Base-by-base conservation (phyloP, 805 yeast species). In the Starmera pachycereana region DNA sequence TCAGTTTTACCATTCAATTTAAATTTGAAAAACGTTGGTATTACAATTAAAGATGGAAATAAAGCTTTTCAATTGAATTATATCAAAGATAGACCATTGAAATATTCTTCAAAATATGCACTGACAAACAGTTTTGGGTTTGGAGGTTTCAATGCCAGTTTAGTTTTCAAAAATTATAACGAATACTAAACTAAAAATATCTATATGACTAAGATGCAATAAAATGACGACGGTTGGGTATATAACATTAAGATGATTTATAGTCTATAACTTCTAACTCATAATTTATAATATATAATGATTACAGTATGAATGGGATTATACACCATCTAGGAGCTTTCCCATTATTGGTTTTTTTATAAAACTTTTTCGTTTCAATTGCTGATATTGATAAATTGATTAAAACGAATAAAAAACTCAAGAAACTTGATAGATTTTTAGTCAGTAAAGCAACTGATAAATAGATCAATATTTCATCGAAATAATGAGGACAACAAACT, bases 101-200 rank as follows among this genome's bases (percentile, higher is more conserved):
- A 63, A 35, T 65, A 57, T 19, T 50, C 57, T 2, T 55, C 83
- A 4, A 52, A 70, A 4, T 69, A 73, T 46, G 97, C 90, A 0
- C 45, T 92, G 50, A 76, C 87, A 37, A 92, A 92, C 54, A 86
- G 96, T 50, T 90, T 94, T 62, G 99, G 98, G 1, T 92, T 92
- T 63, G 99, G 99, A 8, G 99, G 99, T 8, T 86, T 94, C 6
- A 92, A 92, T 58, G 81, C 94, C 7, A 72, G 94, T 3, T 53
- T 92, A 3, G 68, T 78, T 35, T 73, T 80, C 46, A 63, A 65
- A 29, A 66, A 61, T 44, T 60, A 45, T 36, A 22, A 32, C 40
- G 32, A 43, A 27, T 2, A 18, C 3, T n/a, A 7, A 22, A 12
- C n/a, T 8, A 27, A n/a, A 3, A 13, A 10, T 8, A 34, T 34